These are phyloP conservation scores for Solanum phureja DNA, from an alignment of 257 asterid species.

Conservation along the genomic window DNA sequence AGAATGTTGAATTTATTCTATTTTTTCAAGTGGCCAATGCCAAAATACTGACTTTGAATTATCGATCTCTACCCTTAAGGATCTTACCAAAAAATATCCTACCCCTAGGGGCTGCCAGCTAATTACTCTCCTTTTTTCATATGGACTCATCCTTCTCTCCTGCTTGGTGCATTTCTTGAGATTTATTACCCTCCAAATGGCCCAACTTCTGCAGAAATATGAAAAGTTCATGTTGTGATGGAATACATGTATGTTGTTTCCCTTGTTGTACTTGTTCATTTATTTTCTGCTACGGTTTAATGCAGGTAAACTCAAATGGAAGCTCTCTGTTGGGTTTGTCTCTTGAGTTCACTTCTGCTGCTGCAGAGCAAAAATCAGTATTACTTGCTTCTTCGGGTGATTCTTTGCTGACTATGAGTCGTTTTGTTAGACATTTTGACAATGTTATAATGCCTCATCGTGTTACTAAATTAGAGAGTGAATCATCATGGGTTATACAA, in stretches of 20 bases:
- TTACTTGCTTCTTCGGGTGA: conserved; percentile 57
- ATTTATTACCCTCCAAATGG: not conserved
- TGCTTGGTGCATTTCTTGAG: not conserved
- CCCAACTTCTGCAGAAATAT: not conserved
- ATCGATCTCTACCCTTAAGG: not conserved
- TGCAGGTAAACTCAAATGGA: conserved; percentile 57
- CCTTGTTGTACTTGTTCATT: not conserved
- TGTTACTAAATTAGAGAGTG: conserved; percentile 28
- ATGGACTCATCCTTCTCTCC: not conserved
- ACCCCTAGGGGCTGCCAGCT: not conserved
- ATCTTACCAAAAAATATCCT: not conserved
- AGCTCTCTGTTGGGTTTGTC: conserved; percentile 62
- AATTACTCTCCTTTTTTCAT: not conserved
- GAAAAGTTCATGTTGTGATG: not conserved
- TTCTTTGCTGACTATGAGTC: conserved; percentile 45
- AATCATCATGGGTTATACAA: conserved; percentile 52
- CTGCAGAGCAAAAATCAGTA: conserved; percentile 24
- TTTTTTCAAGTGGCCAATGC: not conserved
- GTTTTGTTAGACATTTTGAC: conserved; percentile 34
- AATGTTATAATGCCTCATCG: conserved; percentile 52
- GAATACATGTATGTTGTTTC: not conserved
- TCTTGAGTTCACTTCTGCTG: conserved; percentile 37
- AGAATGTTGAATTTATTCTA: not conserved
- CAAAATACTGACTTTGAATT: not conserved
- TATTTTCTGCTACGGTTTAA: not conserved